A percentile compares a stretch with the other conserved stretches of the same genome.
These are phyloP conservation scores for Ophiocordyceps sinensis DNA, from an alignment of 2,329 filamentous ascomycete genomes.

Conservation along the genomic window DNA sequence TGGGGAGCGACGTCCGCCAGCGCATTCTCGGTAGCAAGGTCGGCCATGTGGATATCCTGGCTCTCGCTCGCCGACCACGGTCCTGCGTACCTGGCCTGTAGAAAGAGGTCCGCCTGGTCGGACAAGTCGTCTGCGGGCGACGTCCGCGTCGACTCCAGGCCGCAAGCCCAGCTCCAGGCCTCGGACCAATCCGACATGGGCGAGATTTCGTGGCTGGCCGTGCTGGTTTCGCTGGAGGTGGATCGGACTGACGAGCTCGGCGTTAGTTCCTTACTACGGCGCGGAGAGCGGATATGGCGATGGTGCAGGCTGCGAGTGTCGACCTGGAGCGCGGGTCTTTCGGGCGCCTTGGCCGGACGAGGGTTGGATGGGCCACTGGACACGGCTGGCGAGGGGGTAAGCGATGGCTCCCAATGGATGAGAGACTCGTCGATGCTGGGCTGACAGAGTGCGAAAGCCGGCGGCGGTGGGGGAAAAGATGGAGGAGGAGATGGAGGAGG, in stretches of 20 bases:
- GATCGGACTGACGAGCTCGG: constrained; percentile 34
- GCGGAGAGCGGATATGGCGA: constrained; percentile 13
- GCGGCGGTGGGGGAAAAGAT: constrained; percentile 2
- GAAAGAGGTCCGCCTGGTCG: constrained; percentile 17
- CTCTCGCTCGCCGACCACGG: constrained; percentile 9
- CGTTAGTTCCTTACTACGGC: constrained; percentile 27
- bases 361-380: constrained; percentile 11
- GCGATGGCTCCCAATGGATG: constrained; percentile 12
- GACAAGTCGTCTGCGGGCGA: constrained; percentile 28
- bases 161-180: constrained; percentile 24
- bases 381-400: constrained; percentile 10
- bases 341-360: constrained; percentile 5
- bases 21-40: constrained; percentile 17
- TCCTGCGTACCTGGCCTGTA: constrained; percentile 8
- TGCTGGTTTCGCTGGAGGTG: constrained; percentile 22
- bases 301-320: constrained; percentile 21
- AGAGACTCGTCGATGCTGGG: constrained; percentile 7
- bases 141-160: constrained; percentile 27
- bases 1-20: too few relatives aligned
- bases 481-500: background rate
- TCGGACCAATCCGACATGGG: constrained; percentile 28
- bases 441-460: constrained; percentile 10
- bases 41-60: constrained; percentile 17
- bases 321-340: constrained; percentile 23
- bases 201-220: constrained; percentile 28